Conservation (phyloP, 2,329 filamentous ascomycete species). For the Aspergillus piperis region DNA sequence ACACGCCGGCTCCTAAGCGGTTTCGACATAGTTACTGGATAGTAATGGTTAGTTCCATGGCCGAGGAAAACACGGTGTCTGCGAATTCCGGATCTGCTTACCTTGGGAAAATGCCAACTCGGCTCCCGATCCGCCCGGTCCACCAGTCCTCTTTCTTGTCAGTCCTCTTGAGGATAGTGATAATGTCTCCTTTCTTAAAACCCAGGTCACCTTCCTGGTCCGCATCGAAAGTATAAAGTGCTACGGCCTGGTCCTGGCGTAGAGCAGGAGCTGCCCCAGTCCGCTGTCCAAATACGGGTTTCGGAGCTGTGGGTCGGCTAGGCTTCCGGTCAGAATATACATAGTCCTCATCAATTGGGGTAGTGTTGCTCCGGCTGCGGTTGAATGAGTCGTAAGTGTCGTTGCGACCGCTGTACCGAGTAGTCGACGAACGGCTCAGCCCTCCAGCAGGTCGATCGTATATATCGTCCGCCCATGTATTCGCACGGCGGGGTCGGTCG, state of each 20-base stretch:
- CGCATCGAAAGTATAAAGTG: slow-evolving; percentile 90
- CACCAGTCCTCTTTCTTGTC: slow-evolving; percentile 96
- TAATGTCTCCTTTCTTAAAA: slow-evolving; percentile 97
- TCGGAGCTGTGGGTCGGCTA: slow-evolving; percentile 79
- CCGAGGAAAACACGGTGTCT: background rate
- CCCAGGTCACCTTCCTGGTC: slow-evolving; percentile 89
- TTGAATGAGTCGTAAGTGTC: slow-evolving; percentile 34
- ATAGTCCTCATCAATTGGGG: slow-evolving; percentile 51
- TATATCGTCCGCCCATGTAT: slow-evolving; percentile 53
- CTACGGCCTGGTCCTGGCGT: slow-evolving; percentile 76
- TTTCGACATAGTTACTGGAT: slow-evolving; percentile 41
- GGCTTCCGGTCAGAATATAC: slow-evolving; percentile 65
- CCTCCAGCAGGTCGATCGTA: slow-evolving; percentile 46
- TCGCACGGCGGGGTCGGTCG: slow-evolving; percentile 52
- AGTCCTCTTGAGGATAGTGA: slow-evolving; percentile 91
- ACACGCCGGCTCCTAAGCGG: slow-evolving; percentile 25
- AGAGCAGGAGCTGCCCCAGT: slow-evolving; percentile 41
- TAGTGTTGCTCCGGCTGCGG: slow-evolving; percentile 41
- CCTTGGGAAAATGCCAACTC: slow-evolving; percentile 92
- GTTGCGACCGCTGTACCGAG: slow-evolving; percentile 30
- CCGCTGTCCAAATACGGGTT: slow-evolving; percentile 71
- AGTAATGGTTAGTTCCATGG: slow-evolving; percentile 14
- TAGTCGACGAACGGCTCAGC: slow-evolving; percentile 38
- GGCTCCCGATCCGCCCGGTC: slow-evolving; percentile 84
- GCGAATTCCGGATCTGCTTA: slow-evolving; percentile 34